Percentiles rank a stretch among this genome's conserved stretches.
phyloP scores from a whole-genome alignment of 1,139 yeast genomes.

The Yamadazyma pseudoaaseri region DNA sequence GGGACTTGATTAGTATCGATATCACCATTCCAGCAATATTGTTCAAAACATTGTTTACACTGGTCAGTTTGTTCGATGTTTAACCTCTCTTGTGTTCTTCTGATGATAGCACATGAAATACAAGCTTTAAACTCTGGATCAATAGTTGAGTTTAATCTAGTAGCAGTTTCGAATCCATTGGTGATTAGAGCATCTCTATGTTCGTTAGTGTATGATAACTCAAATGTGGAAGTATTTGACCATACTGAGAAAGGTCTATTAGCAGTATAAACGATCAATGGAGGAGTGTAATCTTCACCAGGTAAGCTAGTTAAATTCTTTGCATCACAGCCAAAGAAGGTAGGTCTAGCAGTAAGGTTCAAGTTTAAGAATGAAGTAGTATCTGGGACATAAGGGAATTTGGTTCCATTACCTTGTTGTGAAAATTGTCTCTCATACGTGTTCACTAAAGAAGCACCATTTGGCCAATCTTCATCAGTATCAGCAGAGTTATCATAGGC shows the following conservation, averaged over 20 bases:
- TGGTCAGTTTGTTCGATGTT: slow-evolving; percentile 64
- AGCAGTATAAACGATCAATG: slow-evolving; percentile 77
- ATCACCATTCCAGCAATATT: slow-evolving; percentile 83
- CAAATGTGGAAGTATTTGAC: slow-evolving; percentile 72
- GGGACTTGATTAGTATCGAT: slow-evolving; percentile 20
- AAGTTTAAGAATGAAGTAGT: slow-evolving; percentile 55
- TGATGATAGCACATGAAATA: slow-evolving; percentile 84
- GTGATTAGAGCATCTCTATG: slow-evolving; percentile 62
- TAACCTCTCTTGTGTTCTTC: slow-evolving; percentile 76
- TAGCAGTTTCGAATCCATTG: slow-evolving; percentile 79
- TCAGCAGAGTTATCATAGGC: slow-evolving; percentile 52
- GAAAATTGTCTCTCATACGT: slow-evolving; percentile 73
- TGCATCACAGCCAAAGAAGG: slow-evolving; percentile 86
- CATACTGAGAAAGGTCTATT: slow-evolving; percentile 67
- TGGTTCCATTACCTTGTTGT: slow-evolving; percentile 57
- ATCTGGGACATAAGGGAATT: slow-evolving; percentile 90
- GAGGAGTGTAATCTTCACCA: slow-evolving; percentile 48
- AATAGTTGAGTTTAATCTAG: slow-evolving; percentile 70
- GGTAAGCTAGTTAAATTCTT: slow-evolving; percentile 55
- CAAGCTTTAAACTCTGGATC: slow-evolving; percentile 77
- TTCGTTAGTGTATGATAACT: slow-evolving; percentile 57
- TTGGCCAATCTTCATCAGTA: slow-evolving; percentile 40
- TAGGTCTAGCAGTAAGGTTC: slow-evolving; percentile 65
- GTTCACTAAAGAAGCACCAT: slow-evolving; percentile 35
- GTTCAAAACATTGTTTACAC: slow-evolving; percentile 68